A percentile compares a stretch with the other conserved stretches of the same genome.
phyloP scores from a whole-genome alignment of 192 early-diverging fungal genomes.

The Backusella morwellensis region DNA sequence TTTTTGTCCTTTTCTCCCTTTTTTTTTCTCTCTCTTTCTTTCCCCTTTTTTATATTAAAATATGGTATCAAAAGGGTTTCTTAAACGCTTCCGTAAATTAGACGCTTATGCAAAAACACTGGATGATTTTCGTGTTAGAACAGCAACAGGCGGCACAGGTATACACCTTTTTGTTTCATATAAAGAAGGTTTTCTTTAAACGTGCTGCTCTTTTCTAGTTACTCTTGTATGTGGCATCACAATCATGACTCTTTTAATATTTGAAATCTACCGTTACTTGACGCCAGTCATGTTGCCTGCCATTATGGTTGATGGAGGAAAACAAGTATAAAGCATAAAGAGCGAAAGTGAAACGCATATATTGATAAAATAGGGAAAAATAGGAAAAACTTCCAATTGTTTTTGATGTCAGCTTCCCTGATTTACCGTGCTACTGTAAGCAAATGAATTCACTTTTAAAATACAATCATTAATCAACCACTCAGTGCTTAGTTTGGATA shows the following conservation, averaged over 20 bases:
- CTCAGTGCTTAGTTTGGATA: constrained; percentile 84
- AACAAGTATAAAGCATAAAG: constrained; percentile 38
- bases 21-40: neutral
- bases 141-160: constrained; percentile 72
- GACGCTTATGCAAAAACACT: constrained; percentile 93
- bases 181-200: neutral
- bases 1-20: neutral
- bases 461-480: neutral
- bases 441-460: neutral
- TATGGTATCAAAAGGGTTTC: constrained; percentile 30
- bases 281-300: constrained; percentile 63
- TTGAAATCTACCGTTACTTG: constrained; percentile 80
- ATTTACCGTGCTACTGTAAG: constrained; percentile 83
- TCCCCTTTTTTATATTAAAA: neutral
- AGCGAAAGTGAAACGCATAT: neutral
- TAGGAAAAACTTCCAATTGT: constrained; percentile 83
- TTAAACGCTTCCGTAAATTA: constrained; percentile 55
- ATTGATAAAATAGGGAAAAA: neutral
- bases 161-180: neutral
- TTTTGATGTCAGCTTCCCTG: constrained; percentile 87
- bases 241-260: constrained; percentile 72
- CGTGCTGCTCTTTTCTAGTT: constrained; percentile 40
- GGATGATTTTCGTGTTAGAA: constrained; percentile 87
- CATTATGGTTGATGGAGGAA: constrained; percentile 77
- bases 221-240: constrained; percentile 71